A percentile compares a stretch with the other conserved stretches of the same genome.
phyloP scores from a whole-genome alignment of 2,329 filamentous ascomycete genomes.

The Phoma sp. region DNA sequence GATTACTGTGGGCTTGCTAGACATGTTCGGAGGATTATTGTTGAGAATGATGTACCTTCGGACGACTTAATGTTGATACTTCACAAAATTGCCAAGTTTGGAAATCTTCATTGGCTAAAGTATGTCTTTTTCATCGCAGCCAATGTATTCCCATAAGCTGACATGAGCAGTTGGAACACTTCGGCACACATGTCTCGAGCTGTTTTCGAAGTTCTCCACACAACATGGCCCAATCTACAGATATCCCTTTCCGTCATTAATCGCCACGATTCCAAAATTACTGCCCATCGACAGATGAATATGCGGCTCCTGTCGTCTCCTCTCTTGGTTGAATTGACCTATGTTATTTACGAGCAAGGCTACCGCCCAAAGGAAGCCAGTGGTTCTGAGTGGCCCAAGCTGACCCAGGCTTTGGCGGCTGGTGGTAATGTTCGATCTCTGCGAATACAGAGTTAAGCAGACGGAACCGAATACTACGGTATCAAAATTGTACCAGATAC shows the following conservation, averaged over 20 bases:
- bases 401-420: neutral
- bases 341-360: slow-evolving; percentile 13
- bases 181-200: neutral
- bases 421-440: neutral
- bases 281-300: slow-evolving; percentile 15
- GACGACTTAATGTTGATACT: slow-evolving; percentile 15
- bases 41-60: slow-evolving; percentile 8
- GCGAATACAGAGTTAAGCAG: neutral
- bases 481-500: neutral
- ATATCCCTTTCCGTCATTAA: neutral
- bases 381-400: slow-evolving; percentile 16
- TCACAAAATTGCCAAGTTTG: neutral
- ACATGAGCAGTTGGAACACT: neutral
- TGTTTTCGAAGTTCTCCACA: neutral
- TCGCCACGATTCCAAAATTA: neutral
- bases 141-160: neutral
- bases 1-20: slow-evolving; percentile 1
- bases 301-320: slow-evolving; percentile 16
- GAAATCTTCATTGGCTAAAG: neutral
- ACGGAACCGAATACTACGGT: neutral
- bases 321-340: slow-evolving; percentile 10
- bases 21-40: slow-evolving; percentile 14
- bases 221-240: neutral
- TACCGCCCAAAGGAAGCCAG: neutral
- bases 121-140: neutral